Evolutionary conservation across 768 basidiomycete species (phyloP).

Genomic region (Kwoniella botswanensis): DNA sequence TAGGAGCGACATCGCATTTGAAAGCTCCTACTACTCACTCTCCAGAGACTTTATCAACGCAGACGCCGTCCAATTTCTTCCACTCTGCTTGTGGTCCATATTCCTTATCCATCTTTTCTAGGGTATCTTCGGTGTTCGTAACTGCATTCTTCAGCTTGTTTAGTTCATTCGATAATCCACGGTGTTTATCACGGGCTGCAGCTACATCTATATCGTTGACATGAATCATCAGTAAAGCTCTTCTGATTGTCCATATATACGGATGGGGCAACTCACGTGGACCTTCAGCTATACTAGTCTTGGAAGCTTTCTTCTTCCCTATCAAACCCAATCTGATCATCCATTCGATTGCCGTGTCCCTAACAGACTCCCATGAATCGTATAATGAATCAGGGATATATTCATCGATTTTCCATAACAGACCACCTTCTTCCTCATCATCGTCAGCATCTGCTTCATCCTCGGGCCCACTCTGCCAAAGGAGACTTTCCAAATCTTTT

Average conservation of each 20-base stretch:
- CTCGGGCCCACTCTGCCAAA: constrained; percentile 67
- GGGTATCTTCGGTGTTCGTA: constrained; percentile 61
- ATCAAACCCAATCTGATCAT: constrained; percentile 71
- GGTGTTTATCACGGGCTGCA: constrained; percentile 54
- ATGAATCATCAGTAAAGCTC: not conserved
- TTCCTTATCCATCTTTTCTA: constrained; percentile 67
- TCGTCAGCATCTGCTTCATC: constrained; percentile 45
- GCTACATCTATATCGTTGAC: constrained; percentile 46
- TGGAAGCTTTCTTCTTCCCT: constrained; percentile 36
- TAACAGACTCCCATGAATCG: constrained; percentile 73
- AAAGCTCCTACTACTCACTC: constrained; percentile 68
- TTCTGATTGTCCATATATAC: not conserved
- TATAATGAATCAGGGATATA: constrained; percentile 84
- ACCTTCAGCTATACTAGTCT: constrained; percentile 29
- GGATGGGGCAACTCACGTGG: constrained; percentile 39
- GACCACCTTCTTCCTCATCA: constrained; percentile 52
- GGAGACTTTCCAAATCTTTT: constrained; percentile 72
- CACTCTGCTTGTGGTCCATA: constrained; percentile 87
- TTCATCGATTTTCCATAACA: constrained; percentile 72
- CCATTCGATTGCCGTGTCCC: constrained; percentile 67
- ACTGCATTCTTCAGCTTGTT: constrained; percentile 65
- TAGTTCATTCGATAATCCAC: constrained; percentile 65
- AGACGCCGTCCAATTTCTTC: constrained; percentile 88
- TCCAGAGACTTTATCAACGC: constrained; percentile 80
- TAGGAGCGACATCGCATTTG: too few species aligned